These are phyloP conservation scores for Rutstroemia sp. DNA, from an alignment of 2,329 filamentous ascomycete genomes.

Conservation along the genomic window DNA sequence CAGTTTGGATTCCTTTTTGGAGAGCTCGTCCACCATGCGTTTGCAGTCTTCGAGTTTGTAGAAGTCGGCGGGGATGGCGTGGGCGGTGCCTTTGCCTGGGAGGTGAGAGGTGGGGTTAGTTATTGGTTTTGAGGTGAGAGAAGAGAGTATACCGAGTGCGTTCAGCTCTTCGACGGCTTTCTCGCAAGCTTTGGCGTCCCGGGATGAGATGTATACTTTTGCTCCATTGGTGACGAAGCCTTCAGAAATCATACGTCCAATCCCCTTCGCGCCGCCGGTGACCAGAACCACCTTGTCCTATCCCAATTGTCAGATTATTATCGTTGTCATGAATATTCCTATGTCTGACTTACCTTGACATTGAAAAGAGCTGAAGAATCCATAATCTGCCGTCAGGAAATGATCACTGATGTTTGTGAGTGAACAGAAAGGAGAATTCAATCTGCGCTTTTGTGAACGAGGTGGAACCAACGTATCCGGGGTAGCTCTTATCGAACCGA, in stretches of 20 bases:
- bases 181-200: slow-evolving; percentile 53
- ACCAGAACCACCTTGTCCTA: slow-evolving; percentile 50
- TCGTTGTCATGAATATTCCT: neutral
- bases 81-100: slow-evolving; percentile 43
- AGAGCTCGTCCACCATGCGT: slow-evolving; percentile 49
- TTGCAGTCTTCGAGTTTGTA: slow-evolving; percentile 53
- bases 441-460: too few species aligned
- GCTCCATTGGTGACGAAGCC: slow-evolving; percentile 59
- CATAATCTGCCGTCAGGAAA: slow-evolving; percentile 33
- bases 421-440: neutral
- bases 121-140: neutral
- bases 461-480: neutral
- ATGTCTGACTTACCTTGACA: slow-evolving; percentile 42
- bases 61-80: slow-evolving; percentile 54
- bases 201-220: slow-evolving; percentile 63
- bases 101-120: neutral
- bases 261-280: slow-evolving; percentile 53
- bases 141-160: slow-evolving; percentile 35
- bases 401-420: neutral
- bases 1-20: slow-evolving; percentile 43
- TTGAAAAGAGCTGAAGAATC: slow-evolving; percentile 48
- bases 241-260: slow-evolving; percentile 60
- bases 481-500: neutral
- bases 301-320: neutral
- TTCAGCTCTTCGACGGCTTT: slow-evolving; percentile 52